Conservation (phyloP, 306 rosid species). For the Fragaria ananassa region DNA sequence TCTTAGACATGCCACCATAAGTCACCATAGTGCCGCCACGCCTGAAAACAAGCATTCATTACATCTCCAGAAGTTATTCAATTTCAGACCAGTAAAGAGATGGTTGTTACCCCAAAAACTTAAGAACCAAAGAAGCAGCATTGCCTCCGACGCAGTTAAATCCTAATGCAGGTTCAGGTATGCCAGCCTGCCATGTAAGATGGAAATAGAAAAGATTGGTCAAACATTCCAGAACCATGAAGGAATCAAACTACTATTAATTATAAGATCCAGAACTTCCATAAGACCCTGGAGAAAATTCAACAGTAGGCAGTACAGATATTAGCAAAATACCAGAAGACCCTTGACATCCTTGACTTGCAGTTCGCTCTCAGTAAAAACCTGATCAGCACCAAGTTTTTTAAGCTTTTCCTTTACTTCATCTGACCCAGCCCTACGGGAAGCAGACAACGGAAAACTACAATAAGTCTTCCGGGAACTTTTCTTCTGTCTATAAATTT, state of each 20-base stretch:
- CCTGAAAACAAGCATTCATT: constrained; percentile 36
- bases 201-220: background rate
- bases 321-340: constrained; percentile 66
- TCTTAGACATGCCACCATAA: constrained; percentile 97
- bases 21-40: constrained; percentile 89
- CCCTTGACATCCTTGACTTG: constrained; percentile 83
- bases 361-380: constrained; percentile 74
- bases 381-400: constrained; percentile 78
- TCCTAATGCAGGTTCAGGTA: constrained; percentile 82
- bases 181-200: constrained; percentile 46
- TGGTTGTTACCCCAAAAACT: constrained; percentile 65
- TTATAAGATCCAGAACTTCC: constrained; percentile 7
- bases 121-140: constrained; percentile 84
- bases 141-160: constrained; percentile 94
- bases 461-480: background rate
- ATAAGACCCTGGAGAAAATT: constrained; percentile 3
- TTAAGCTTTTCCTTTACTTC: constrained; percentile 75
- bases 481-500: background rate
- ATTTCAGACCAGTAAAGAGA: constrained; percentile 4
- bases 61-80: constrained; percentile 10
- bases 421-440: constrained; percentile 61
- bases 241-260: background rate
- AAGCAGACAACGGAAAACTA: constrained; percentile 16
- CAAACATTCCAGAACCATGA: background rate
- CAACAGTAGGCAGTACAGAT: constrained; percentile 13